Evolutionary conservation across 1,139 yeast genomes (phyloP).

Genomic region (Yamadazyma oceani): DNA sequence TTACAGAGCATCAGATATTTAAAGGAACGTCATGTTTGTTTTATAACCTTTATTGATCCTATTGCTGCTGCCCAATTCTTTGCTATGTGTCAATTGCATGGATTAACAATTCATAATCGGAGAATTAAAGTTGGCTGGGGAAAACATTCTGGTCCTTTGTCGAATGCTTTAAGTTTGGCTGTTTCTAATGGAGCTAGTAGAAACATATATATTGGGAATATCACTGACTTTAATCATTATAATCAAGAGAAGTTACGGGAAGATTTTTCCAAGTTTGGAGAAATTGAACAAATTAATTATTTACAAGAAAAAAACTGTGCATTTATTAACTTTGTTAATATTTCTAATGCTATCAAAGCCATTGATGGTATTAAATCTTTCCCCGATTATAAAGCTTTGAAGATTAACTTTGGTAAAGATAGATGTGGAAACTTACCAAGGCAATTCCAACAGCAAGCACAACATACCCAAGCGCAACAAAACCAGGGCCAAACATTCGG

Average conservation of each 20-base stretch:
- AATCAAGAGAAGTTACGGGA: constrained; percentile 55
- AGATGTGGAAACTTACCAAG: constrained; percentile 86
- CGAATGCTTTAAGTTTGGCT: constrained; percentile 77
- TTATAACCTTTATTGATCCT: constrained; percentile 88
- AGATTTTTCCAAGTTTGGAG: constrained; percentile 75
- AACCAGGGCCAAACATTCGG: constrained; percentile 10
- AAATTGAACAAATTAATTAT: constrained; percentile 76
- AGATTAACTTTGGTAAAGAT: constrained; percentile 85
- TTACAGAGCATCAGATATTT: constrained; percentile 72
- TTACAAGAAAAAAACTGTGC: constrained; percentile 80
- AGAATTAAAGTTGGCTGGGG: constrained; percentile 96
- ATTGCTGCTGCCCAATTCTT: constrained; percentile 92
- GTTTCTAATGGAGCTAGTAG: constrained; percentile 95
- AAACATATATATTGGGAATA: constrained; percentile 83
- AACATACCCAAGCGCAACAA: constrained; percentile 12
- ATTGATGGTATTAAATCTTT: constrained; percentile 59
- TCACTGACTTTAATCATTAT: constrained; percentile 49
- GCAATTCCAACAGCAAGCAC: constrained; percentile 37
- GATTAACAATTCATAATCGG: constrained; percentile 75
- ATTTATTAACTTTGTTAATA: constrained; percentile 75
- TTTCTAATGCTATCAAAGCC: constrained; percentile 81
- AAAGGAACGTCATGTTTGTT: constrained; percentile 83
- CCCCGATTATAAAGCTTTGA: constrained; percentile 57
- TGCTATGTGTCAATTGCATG: constrained; percentile 83
- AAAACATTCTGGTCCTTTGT: constrained; percentile 85